Conservation (phyloP, 352 stramenopile species). For the Phytopythium delawarense region DNA sequence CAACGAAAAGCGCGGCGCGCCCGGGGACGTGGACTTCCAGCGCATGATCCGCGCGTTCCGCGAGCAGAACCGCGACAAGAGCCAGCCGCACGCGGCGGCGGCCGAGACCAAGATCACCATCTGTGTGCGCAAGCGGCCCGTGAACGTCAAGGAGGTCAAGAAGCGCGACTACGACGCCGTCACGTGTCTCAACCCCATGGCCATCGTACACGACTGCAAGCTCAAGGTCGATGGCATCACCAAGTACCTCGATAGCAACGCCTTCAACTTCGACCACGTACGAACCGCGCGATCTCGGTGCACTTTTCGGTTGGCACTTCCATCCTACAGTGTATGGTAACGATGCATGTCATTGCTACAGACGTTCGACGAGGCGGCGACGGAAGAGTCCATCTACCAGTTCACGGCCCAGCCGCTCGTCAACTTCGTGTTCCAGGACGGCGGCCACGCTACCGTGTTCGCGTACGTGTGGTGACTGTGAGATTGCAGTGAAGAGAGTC, state of each 20-base stretch:
- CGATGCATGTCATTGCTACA: slow-evolving; percentile 18
- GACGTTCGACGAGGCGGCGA: slow-evolving; percentile 92
- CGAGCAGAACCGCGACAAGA: slow-evolving; percentile 69
- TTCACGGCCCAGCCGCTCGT: slow-evolving; percentile 91
- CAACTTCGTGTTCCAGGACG: slow-evolving; percentile 91
- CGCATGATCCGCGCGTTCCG: slow-evolving; percentile 88
- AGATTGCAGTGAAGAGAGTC: too few relatives aligned
- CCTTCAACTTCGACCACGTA: slow-evolving; percentile 90
- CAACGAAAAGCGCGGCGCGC: slow-evolving; percentile 79
- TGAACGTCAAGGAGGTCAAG: slow-evolving; percentile 90
- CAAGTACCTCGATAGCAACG: slow-evolving; percentile 97
- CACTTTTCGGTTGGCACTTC: slow-evolving; percentile 2
- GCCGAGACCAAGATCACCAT: slow-evolving; percentile 92
- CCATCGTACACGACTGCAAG: slow-evolving; percentile 96
- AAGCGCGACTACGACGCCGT: slow-evolving; percentile 95
- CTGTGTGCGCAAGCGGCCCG: slow-evolving; percentile 94
- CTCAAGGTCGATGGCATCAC: slow-evolving; percentile 98
- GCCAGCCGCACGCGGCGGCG: slow-evolving; percentile 29
- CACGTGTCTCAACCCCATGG: slow-evolving; percentile 92
- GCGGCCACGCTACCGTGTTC: slow-evolving; percentile 94
- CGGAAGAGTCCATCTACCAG: slow-evolving; percentile 94
- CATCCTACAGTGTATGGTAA: too few relatives aligned
- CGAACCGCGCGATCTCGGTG: slow-evolving; percentile 2
- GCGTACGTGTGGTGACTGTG: slow-evolving; percentile 61
- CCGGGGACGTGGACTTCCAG: slow-evolving; percentile 90